Percentiles rank a stretch among this genome's conserved stretches.
phyloP scores from a whole-genome alignment of 352 stramenopile genomes.

The Globisporangium orthogonon region DNA sequence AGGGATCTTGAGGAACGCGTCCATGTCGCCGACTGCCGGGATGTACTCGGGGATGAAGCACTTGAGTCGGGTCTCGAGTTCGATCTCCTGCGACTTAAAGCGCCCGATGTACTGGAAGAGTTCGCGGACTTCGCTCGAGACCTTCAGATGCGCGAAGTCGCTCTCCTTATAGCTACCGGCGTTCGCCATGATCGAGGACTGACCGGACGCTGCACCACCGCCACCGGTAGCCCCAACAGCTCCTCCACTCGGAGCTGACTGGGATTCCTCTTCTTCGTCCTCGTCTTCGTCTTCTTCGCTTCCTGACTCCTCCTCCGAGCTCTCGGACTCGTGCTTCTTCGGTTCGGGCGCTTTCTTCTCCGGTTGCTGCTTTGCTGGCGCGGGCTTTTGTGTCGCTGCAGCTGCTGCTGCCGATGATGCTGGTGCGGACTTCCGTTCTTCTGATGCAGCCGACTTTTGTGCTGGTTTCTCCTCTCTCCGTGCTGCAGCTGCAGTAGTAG shows the following conservation, averaged over 20 bases:
- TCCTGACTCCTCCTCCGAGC: slow-evolving; percentile 58
- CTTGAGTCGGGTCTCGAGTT: slow-evolving; percentile 93
- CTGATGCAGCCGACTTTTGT: slow-evolving; percentile 12
- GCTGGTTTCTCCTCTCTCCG: slow-evolving; percentile 20
- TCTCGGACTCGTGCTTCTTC: slow-evolving; percentile 60
- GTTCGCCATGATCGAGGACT: slow-evolving; percentile 60
- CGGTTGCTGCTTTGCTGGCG: slow-evolving; percentile 20
- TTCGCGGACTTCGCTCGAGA: slow-evolving; percentile 86
- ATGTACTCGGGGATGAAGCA: slow-evolving; percentile 97
- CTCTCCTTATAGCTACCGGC: slow-evolving; percentile 82
- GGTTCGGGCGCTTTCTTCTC: slow-evolving; percentile 35
- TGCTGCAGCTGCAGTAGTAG: neutral
- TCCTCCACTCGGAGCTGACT: slow-evolving; percentile 7
- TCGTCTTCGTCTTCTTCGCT: slow-evolving; percentile 68
- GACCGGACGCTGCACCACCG: slow-evolving; percentile 14
- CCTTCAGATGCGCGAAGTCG: slow-evolving; percentile 85
- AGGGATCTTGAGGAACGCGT: slow-evolving; percentile 95
- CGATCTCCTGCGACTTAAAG: slow-evolving; percentile 94
- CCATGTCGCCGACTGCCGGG: slow-evolving; percentile 94
- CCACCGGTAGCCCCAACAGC: slow-evolving; percentile 5
- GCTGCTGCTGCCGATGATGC: slow-evolving; percentile 2
- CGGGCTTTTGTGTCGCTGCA: slow-evolving; percentile 18
- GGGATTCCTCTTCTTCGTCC: slow-evolving; percentile 46
- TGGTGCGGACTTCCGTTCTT: slow-evolving; percentile 8
- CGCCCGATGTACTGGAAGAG: slow-evolving; percentile 92